phyloP scores from a whole-genome alignment of 2,329 filamentous ascomycete species.

The Stagonosporopsis chrysanthemi region DNA sequence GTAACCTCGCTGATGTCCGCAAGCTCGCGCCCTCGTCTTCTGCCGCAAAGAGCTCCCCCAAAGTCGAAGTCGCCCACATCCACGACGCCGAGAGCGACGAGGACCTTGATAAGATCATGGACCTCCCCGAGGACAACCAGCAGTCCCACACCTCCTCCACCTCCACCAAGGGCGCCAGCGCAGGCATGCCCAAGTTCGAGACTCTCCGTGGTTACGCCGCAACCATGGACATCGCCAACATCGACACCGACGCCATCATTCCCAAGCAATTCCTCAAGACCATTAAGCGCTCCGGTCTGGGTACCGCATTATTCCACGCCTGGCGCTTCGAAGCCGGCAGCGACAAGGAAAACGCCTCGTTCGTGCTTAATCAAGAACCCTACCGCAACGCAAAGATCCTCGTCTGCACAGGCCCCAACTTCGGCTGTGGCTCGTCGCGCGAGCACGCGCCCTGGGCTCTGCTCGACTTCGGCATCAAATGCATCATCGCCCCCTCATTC shows the following conservation, averaged over 20 bases:
- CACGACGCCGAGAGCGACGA: conserved; percentile 67
- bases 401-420: conserved; percentile 90
- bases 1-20: conserved; percentile 90
- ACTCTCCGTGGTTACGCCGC: conserved; percentile 86
- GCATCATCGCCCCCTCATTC: conserved; percentile 86
- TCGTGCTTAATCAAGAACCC: conserved; percentile 88
- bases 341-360: conserved; percentile 77
- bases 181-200: conserved; percentile 83
- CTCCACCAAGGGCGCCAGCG: conserved; percentile 55
- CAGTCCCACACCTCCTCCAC: conserved; percentile 71
- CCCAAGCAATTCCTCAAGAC: conserved; percentile 99
- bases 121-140: conserved; percentile 65
- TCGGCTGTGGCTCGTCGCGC: conserved; percentile 90
- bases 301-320: conserved; percentile 83
- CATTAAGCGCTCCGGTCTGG: conserved; percentile 95
- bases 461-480: conserved; percentile 94
- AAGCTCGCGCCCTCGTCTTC: conserved; percentile 67
- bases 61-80: conserved; percentile 64
- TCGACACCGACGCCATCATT: conserved; percentile 99
- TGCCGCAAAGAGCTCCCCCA: conserved; percentile 59
- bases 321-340: conserved; percentile 73
- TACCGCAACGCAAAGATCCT: conserved; percentile 88
- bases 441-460: conserved; percentile 98
- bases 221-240: conserved; percentile 84
- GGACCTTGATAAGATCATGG: conserved; percentile 69